phyloP scores from a whole-genome alignment of 305 asterid genomes.

The Fraxinus greggii region DNA sequence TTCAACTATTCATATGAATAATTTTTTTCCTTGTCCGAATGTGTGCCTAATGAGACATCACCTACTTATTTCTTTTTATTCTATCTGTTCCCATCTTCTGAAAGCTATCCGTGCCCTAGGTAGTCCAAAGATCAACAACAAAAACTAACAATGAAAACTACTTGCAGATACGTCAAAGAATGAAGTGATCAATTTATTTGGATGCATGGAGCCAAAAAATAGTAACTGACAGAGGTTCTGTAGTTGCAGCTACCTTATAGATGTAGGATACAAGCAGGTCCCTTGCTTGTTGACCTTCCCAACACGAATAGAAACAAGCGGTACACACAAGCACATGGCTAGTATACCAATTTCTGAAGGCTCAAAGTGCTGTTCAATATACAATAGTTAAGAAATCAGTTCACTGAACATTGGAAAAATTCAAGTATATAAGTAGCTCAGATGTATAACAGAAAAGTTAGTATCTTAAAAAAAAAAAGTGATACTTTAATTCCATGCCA shows the following conservation, averaged over 20 bases:
- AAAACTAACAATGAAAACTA: background rate
- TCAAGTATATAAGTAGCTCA: background rate
- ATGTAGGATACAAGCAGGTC: conserved; percentile 61
- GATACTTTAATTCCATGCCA: background rate
- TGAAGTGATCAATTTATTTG: conserved; percentile 3
- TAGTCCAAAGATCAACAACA: background rate
- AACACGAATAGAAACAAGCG: conserved; percentile 89
- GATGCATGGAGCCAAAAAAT: background rate
- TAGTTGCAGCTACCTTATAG: conserved; percentile 59
- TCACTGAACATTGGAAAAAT: background rate
- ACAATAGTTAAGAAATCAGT: conserved; percentile 6
- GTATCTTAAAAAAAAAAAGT: background rate
- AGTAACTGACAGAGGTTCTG: conserved; percentile 1
- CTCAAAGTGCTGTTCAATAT: conserved; percentile 73
- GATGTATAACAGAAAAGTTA: background rate
- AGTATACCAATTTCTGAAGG: conserved; percentile 87
- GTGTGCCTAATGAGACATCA: background rate
- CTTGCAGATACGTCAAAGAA: background rate
- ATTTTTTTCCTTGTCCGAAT: background rate
- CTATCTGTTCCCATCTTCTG: background rate
- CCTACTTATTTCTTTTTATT: background rate
- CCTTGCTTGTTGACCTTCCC: conserved; percentile 87
- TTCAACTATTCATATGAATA: background rate
- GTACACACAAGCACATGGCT: conserved; percentile 90
- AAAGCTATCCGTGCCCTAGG: background rate